These are phyloP conservation scores for Whalleya microplaca DNA, from an alignment of 2,329 filamentous ascomycete genomes.

Conservation along the genomic window DNA sequence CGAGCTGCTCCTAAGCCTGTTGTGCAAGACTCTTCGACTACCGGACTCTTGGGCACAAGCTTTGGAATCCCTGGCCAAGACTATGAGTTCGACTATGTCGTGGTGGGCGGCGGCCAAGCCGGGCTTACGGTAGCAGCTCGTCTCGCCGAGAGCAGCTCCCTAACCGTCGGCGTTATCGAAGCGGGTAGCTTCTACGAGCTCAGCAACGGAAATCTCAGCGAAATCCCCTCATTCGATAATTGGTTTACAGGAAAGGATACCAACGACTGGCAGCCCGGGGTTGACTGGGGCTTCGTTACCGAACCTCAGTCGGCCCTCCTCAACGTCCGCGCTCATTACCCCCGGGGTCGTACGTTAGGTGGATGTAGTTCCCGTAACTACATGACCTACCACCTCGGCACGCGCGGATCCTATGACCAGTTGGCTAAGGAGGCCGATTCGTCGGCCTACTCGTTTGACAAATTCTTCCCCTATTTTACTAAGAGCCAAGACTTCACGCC, in stretches of 20 bases:
- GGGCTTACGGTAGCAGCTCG: conserved; percentile 42
- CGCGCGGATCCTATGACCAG: conserved; percentile 29
- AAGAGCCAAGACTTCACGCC: conserved; percentile 32
- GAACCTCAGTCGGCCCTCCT: conserved; percentile 20
- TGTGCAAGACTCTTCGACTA: too few species aligned
- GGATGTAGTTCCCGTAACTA: conserved; percentile 37
- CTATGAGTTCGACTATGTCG: conserved; percentile 24
- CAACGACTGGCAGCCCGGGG: conserved; percentile 12
- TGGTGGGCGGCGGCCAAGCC: conserved; percentile 45
- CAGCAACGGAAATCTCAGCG: conserved; percentile 28
- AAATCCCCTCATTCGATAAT: conserved; percentile 2
- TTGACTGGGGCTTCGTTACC: conserved; percentile 34
- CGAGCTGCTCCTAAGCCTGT: too few species aligned
- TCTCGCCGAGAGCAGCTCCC: conserved; percentile 31
- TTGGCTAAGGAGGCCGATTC: conserved; percentile 32
- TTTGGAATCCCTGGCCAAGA: conserved; percentile 12
- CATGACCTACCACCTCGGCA: conserved; percentile 37
- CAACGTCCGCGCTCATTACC: conserved; percentile 28
- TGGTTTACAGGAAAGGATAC: conserved; percentile 9
- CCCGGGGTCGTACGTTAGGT: conserved; percentile 36
- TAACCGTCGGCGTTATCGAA: conserved; percentile 43
- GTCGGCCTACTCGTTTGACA: conserved; percentile 30
- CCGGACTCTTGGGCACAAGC: conserved; percentile 3
- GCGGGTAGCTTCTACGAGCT: conserved; percentile 43
- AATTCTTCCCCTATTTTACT: conserved; percentile 31